Percentiles rank a stretch among this genome's conserved stretches.
Conservation (phyloP, 805 yeast genomes). For the Phaffomyces antillensis region DNA sequence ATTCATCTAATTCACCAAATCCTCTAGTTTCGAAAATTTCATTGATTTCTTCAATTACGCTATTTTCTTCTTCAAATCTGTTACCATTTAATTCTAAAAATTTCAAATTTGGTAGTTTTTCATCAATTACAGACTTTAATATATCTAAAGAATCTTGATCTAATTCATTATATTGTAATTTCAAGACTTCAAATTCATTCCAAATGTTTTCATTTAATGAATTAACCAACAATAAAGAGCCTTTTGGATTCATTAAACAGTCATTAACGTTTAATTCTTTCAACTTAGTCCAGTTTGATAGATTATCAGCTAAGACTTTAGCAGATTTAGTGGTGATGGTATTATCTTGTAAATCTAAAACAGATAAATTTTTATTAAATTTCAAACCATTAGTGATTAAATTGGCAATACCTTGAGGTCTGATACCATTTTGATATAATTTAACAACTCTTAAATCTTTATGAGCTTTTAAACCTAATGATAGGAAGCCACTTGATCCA, state of each 20-base stretch:
- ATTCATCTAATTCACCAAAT: slow-evolving; percentile 79
- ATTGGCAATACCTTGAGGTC: slow-evolving; percentile 84
- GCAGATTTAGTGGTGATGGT: slow-evolving; percentile 76
- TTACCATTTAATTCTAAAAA: slow-evolving; percentile 87
- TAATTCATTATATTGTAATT: slow-evolving; percentile 85
- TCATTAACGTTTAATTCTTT: slow-evolving; percentile 83
- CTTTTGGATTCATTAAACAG: slow-evolving; percentile 75
- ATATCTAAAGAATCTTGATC: slow-evolving; percentile 54
- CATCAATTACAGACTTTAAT: slow-evolving; percentile 47
- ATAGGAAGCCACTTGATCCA: slow-evolving; percentile 81
- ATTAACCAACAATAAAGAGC: slow-evolving; percentile 51
- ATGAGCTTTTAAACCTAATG: slow-evolving; percentile 81
- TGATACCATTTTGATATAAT: slow-evolving; percentile 93
- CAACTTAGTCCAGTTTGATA: slow-evolving; percentile 59
- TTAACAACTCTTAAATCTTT: slow-evolving; percentile 63
- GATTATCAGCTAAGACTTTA: slow-evolving; percentile 50
- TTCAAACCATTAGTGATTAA: slow-evolving; percentile 68
- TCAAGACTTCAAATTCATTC: slow-evolving; percentile 47
- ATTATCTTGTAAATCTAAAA: slow-evolving; percentile 88
- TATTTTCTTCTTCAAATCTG: slow-evolving; percentile 83
- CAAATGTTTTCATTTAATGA: slow-evolving; percentile 36
- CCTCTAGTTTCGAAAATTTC: slow-evolving; percentile 66
- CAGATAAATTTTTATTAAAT: slow-evolving; percentile 50
- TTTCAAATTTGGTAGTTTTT: slow-evolving; percentile 53
- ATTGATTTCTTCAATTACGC: slow-evolving; percentile 51